Evolutionary conservation across 1,284 basidiomycete genomes (phyloP).

Genomic region (Salmacisia buchloeana): DNA sequence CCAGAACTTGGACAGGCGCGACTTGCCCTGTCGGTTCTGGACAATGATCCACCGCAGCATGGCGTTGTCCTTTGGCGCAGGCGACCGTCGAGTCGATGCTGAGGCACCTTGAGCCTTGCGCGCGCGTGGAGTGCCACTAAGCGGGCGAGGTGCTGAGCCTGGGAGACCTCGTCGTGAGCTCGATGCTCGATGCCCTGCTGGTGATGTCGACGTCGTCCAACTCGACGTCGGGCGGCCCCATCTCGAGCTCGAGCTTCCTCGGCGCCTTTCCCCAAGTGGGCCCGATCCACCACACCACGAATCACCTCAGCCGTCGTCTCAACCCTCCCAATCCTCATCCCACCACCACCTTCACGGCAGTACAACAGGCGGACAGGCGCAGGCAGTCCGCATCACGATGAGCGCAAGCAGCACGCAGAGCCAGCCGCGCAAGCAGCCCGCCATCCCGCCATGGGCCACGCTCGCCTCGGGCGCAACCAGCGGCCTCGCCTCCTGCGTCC

Average conservation of each 20-base stretch:
- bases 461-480: conserved; percentile 42
- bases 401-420: too few relatives aligned
- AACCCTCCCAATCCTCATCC: too few relatives aligned
- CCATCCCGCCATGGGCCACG: conserved; percentile 36
- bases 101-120: too few relatives aligned
- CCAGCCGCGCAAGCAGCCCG: background rate
- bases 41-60: conserved; percentile 94
- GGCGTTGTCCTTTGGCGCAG: background rate
- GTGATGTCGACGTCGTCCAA: background rate
- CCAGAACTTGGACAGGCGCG: conserved; percentile 93
- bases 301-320: background rate
- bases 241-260: background rate
- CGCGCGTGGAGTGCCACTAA: too few relatives aligned
- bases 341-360: too few relatives aligned
- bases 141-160: too few relatives aligned
- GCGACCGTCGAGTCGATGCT: background rate
- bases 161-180: too few relatives aligned
- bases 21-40: conserved; percentile 96
- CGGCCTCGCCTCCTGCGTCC: conserved; percentile 43
- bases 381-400: too few relatives aligned
- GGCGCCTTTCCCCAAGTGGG: background rate
- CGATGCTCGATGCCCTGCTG: background rate
- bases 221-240: background rate
- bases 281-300: background rate
- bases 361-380: too few relatives aligned